Evolutionary conservation across 2,329 filamentous ascomycete species (phyloP), one percentile per base, ranked within the genome.

Genomic region (Sporothrix luriei): DNA sequence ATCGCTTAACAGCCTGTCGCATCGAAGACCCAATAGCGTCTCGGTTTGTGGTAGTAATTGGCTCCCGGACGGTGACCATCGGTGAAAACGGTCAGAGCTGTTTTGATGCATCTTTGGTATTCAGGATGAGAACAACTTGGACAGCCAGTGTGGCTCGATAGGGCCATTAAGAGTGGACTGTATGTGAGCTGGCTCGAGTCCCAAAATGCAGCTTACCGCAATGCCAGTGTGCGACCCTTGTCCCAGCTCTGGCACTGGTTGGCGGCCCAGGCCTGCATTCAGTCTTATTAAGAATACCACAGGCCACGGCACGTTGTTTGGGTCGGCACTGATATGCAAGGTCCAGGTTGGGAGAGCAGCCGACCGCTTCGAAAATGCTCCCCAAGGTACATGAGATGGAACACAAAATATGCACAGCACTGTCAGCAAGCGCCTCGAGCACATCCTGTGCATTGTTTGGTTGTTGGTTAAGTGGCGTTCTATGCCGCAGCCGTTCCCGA

Each of bases 241-340:
- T 40, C 59, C 21, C n/a, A n/a, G n/a, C n/a, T 29, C 40, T 38
- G 55, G 55, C 55, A 59, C 21, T 59, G 55, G 13, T 9, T 10
- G 55, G 19, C 4, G 55, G 33, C 14, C n/a, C 55, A 59, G 33
- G 55, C 55, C 33, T 24, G 19, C 43, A 4, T 59, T 43, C 33
- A 59, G 55, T 24, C 55, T 13, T 11, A 59, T 10, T 0, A 21
- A 13, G 33, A 11, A 40, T 33, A 4, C 33, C 19, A 59, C 55
- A 24, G 33, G 33, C 21, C 14, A 24, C 11, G n/a, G 38, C 4
- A 48, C 19, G 29, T 13, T 46, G 59, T 40, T 48, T 24, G 59
- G 59, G 21, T 33, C 46, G 67, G 67, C 29, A 68, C 26, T 68
- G 67, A n/a, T 21, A 68, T 68, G 67, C 67, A 68, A 62, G 67